A percentile compares a stretch with the other conserved stretches of the same genome.
Evolutionary conservation across 2,329 filamentous ascomycete genomes (phyloP).

Genomic region (Sodiomyces alkalinus): DNA sequence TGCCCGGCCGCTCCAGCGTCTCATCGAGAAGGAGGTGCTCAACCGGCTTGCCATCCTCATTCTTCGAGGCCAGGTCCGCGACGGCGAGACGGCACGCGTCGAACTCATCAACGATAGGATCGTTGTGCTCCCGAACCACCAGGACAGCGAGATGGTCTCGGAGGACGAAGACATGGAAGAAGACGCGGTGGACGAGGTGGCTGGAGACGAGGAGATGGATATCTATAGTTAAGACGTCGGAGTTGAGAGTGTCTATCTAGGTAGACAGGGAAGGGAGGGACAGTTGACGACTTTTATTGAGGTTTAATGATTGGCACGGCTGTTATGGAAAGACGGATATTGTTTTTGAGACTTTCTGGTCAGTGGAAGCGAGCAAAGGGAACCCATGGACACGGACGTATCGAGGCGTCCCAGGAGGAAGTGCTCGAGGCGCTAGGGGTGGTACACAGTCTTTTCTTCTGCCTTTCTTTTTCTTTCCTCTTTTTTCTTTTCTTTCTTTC

Average conservation of each 20-base stretch:
- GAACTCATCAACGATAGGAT: conserved; percentile 69
- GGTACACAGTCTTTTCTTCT: background rate
- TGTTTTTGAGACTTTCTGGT: no score
- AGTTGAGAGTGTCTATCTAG: no score
- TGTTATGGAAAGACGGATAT: no score
- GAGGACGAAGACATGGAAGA: conserved; percentile 58
- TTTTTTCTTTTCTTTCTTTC: background rate
- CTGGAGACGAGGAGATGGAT: conserved; percentile 39
- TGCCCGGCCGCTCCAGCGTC: conserved; percentile 69
- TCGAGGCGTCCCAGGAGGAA: no score
- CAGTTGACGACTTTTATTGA: no score
- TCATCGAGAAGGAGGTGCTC: conserved; percentile 95
- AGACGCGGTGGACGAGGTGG: conserved; percentile 56
- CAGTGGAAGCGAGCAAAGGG: no score
- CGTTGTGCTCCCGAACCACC: conserved; percentile 69
- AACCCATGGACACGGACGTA: no score
- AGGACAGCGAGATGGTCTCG: conserved; percentile 38
- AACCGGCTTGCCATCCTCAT: conserved; percentile 89
- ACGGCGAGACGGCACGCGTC: conserved; percentile 72
- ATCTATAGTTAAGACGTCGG: no score
- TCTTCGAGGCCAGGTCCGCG: conserved; percentile 66
- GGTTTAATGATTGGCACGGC: no score
- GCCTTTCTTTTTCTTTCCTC: background rate
- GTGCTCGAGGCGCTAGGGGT: no score
- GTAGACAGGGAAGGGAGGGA: no score